A percentile compares a stretch with the other conserved stretches of the same genome.
These are phyloP conservation scores for Setaria viridis DNA, from an alignment of 202 grass and related monocot species.

Conservation along the genomic window DNA sequence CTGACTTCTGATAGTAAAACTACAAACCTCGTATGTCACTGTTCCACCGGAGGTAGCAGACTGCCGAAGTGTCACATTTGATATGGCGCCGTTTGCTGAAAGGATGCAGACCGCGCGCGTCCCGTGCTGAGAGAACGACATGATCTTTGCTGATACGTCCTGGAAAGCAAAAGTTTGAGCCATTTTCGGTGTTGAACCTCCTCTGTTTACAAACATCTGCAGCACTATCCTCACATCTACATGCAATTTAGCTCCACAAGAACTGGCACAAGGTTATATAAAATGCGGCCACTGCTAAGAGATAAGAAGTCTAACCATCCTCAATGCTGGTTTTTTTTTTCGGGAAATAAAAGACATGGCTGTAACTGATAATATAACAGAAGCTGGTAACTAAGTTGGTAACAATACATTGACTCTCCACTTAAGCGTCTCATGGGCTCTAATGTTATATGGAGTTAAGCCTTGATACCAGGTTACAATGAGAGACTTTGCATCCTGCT, in stretches of 20 bases:
- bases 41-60: slow-evolving; percentile 94
- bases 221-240: slow-evolving; percentile 11
- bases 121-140: slow-evolving; percentile 92
- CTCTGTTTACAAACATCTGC: not conserved
- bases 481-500: not conserved
- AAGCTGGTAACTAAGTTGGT: slow-evolving; percentile 6
- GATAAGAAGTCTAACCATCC: not conserved
- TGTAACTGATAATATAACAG: not conserved
- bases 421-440: not conserved
- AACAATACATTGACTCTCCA: not conserved
- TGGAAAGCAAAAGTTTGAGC: slow-evolving; percentile 48
- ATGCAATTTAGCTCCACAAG: not conserved
- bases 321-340: not conserved
- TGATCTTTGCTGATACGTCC: slow-evolving; percentile 92
- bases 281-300: not conserved
- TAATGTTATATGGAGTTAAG: not conserved
- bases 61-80: slow-evolving; percentile 95
- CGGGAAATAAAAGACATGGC: not conserved
- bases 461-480: not conserved
- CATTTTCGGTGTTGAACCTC: not conserved
- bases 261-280: not conserved
- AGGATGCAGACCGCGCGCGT: slow-evolving; percentile 79
- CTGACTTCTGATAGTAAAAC: not conserved
- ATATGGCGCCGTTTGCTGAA: slow-evolving; percentile 96
- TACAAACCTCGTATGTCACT: slow-evolving; percentile 92